These are phyloP conservation scores for Zopfia rhizophila DNA, from an alignment of 2,329 filamentous ascomycete genomes.

Conservation along the genomic window DNA sequence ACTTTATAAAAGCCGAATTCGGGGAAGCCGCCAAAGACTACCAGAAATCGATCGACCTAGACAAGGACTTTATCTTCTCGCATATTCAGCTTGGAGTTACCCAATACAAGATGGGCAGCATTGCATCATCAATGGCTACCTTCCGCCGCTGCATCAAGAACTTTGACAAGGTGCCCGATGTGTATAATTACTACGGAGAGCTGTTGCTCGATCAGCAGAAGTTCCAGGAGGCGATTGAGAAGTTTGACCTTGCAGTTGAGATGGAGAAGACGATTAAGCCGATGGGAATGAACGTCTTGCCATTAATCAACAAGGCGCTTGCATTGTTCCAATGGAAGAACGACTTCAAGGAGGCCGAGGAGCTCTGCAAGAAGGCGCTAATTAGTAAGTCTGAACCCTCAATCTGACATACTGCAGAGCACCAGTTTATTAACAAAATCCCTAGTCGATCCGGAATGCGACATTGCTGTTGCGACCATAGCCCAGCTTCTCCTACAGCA, in stretches of 20 bases:
- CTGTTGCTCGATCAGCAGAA: slow-evolving; percentile 96
- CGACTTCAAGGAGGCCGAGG: slow-evolving; percentile 93
- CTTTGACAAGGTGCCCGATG: slow-evolving; percentile 94
- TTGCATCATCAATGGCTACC: slow-evolving; percentile 97
- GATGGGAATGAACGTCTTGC: slow-evolving; percentile 95
- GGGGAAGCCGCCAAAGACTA: slow-evolving; percentile 96
- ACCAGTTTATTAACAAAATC: slow-evolving; percentile 22
- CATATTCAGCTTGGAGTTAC: slow-evolving; percentile 99
- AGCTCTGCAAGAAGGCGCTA: slow-evolving; percentile 95
- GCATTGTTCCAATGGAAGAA: slow-evolving; percentile 99
- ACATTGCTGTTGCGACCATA: slow-evolving; percentile 99
- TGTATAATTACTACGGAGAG: slow-evolving; percentile 99
- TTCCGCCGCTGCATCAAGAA: slow-evolving; percentile 99
- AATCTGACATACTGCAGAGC: slow-evolving; percentile 19
- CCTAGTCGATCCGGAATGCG: slow-evolving; percentile 94
- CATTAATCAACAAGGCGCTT: slow-evolving; percentile 97
- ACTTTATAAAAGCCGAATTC: slow-evolving; percentile 97
- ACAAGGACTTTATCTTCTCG: slow-evolving; percentile 97
- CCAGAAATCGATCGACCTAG: slow-evolving; percentile 98
- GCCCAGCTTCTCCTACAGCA: slow-evolving; percentile 96
- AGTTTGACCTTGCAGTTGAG: slow-evolving; percentile 98
- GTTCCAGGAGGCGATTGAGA: slow-evolving; percentile 93
- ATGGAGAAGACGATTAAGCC: slow-evolving; percentile 97
- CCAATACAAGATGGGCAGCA: slow-evolving; percentile 99
- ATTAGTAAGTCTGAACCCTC: slow-evolving; percentile 75